Base-by-base conservation (phyloP, 2,329 filamentous ascomycete species). In the Penicillium vulpinum region DNA sequence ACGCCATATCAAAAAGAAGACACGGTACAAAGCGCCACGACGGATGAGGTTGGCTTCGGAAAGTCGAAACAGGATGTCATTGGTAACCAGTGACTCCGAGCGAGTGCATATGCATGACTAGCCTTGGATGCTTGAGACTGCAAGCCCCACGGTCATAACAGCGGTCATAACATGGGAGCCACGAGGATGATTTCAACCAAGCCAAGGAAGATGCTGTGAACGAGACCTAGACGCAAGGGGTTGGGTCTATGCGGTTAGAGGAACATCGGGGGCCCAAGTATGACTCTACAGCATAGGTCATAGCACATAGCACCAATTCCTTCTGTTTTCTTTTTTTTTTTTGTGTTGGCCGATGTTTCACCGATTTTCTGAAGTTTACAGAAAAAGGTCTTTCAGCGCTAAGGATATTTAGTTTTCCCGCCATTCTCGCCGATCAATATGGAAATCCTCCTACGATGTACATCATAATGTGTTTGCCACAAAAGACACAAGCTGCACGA, bases 211-310 rank as follows among this genome's bases (percentile, higher is more conserved):
- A 49, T 29, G 13, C n/a, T 50, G 21, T 50, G 50, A 54, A 29
- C 35, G 50, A 48, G 49, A 53, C 43, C 38, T 11, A 38, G 47
- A 62, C 54, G 62, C 56, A 63, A 57, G 61, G 57, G 55, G 55
- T 46, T 33, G 39, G 49, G 21, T 51, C 40, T 50, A 45, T 29
- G 35, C 43, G 38, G 43, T 24, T 29, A 18, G n/a, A n/a, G 40
- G 22, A 22, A 48, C 16, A 9, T 38, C n/a, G 21, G 28, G n/a
- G 18, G 28, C 51, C 48, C 38, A 49, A 53, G 45, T 46, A 40
- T 54, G 49, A 18, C 49, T 50, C 29, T n/a, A 33, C 44, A 24
- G 11, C 29, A 35, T 35, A 54, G 48, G 54, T 52, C 54, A 52
- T 56, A 52, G 48, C 54, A 46, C 52, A 43, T 43, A 21, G 39